Evolutionary conservation across 257 asterid species (phyloP).

Genomic region (Penstemon newberryi): DNA sequence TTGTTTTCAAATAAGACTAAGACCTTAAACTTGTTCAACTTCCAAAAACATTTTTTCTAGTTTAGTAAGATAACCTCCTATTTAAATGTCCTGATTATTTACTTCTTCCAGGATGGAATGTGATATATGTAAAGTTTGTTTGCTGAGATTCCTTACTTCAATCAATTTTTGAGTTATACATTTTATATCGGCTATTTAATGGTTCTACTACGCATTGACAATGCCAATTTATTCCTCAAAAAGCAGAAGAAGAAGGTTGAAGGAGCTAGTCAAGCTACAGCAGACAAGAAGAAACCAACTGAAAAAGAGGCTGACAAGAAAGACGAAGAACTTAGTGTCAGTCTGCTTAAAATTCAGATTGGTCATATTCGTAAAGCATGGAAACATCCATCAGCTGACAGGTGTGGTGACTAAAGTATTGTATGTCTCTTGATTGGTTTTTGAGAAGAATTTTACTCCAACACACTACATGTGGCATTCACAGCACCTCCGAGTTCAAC

Average conservation of each 20-base stretch:
- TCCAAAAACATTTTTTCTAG: not conserved
- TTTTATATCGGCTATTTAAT: not conserved
- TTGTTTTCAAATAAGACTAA: not conserved
- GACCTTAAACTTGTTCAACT: not conserved
- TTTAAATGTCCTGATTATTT: not conserved
- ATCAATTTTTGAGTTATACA: not conserved
- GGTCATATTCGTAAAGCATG: slow-evolving; percentile 82
- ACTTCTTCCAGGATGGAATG: not conserved
- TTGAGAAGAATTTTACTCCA: too few species aligned
- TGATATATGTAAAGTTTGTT: not conserved
- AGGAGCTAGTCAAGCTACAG: slow-evolving; percentile 45
- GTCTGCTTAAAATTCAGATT: slow-evolving; percentile 89
- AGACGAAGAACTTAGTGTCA: slow-evolving; percentile 65
- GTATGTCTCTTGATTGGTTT: not conserved
- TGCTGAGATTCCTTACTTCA: not conserved
- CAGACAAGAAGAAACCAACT: slow-evolving; percentile 61
- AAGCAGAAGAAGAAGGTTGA: slow-evolving; percentile 50
- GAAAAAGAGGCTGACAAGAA: slow-evolving; percentile 59
- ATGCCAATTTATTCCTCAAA: slow-evolving; percentile 21
- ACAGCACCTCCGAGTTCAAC: too few species aligned
- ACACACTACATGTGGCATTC: too few species aligned
- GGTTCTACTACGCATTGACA: slow-evolving; percentile 13
- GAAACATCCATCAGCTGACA: slow-evolving; percentile 97
- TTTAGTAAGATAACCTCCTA: not conserved
- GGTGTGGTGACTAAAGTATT: slow-evolving; percentile 41